Conservation (phyloP, 441 rosid species). For the Metrosideros polymorpha region DNA sequence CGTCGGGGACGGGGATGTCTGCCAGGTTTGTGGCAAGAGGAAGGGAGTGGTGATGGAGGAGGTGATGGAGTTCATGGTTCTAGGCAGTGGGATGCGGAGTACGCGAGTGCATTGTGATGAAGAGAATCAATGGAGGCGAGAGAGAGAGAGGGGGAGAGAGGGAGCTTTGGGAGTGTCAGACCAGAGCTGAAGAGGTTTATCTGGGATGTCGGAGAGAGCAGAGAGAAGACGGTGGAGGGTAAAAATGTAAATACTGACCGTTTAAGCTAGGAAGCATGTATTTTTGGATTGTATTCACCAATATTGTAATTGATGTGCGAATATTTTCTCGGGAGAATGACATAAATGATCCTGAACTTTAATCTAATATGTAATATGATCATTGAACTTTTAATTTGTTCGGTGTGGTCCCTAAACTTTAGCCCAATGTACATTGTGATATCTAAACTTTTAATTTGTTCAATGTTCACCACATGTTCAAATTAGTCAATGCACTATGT, state of each 20-base stretch:
- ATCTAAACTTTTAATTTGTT: too few relatives aligned
- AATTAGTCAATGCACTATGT: too few relatives aligned
- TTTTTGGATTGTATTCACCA: not conserved
- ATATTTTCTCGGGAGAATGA: not conserved
- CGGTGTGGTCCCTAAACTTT: too few relatives aligned
- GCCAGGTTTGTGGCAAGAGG: slow-evolving; percentile 9
- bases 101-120: not conserved
- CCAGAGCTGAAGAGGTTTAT: not conserved
- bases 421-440: too few relatives aligned
- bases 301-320: not conserved
- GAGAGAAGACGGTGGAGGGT: not conserved
- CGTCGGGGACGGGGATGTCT: not conserved
- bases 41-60: slow-evolving; percentile 28
- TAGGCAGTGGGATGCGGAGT: not conserved
- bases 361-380: too few relatives aligned
- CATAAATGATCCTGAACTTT: too few relatives aligned
- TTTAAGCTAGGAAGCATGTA: rapidly evolving
- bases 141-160: not conserved
- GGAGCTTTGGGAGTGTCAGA: not conserved
- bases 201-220: not conserved
- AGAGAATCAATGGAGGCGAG: not conserved
- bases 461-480: too few relatives aligned
- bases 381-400: too few relatives aligned
- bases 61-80: not conserved
- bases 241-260: not conserved